Percentiles rank a stretch among this genome's conserved stretches.
phyloP scores from a whole-genome alignment of 2,329 filamentous ascomycete genomes.

The Penicillium sp. region DNA sequence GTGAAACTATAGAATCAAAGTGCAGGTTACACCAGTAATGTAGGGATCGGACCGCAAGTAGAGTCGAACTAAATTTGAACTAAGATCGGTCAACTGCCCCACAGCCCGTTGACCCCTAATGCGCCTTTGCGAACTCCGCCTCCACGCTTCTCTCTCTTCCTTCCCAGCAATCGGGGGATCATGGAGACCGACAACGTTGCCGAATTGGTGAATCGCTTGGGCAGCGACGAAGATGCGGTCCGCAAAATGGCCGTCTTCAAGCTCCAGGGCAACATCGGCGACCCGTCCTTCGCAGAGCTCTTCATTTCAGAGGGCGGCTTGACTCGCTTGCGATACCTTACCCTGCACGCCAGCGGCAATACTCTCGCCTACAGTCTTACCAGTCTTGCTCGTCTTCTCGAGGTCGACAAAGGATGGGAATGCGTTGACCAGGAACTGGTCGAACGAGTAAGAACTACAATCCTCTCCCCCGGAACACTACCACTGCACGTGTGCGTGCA shows the following conservation, averaged over 20 bases:
- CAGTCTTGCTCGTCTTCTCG: constrained; percentile 79
- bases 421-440: constrained; percentile 54
- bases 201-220: constrained; percentile 58
- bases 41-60: background rate
- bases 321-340: constrained; percentile 74
- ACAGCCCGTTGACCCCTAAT: constrained; percentile 9
- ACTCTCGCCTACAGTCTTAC: constrained; percentile 94
- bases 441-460: constrained; percentile 53
- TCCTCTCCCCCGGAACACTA: background rate
- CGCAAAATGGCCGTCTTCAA: constrained; percentile 99
- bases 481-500: background rate
- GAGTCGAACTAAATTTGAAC: background rate
- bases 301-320: constrained; percentile 91
- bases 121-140: background rate
- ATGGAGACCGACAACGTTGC: constrained; percentile 58
- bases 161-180: background rate
- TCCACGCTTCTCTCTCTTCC: constrained; percentile 5
- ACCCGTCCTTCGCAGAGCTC: constrained; percentile 92
- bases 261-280: constrained; percentile 89
- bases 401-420: constrained; percentile 98
- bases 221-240: constrained; percentile 75
- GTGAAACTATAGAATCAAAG: too few relatives aligned
- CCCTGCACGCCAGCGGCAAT: constrained; percentile 83
- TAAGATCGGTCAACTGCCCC: constrained; percentile 6
- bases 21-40: too few relatives aligned